Evolutionary conservation across 495 filamentous ascomycete genomes (phyloP).

Genomic region (Xylona heveae): DNA sequence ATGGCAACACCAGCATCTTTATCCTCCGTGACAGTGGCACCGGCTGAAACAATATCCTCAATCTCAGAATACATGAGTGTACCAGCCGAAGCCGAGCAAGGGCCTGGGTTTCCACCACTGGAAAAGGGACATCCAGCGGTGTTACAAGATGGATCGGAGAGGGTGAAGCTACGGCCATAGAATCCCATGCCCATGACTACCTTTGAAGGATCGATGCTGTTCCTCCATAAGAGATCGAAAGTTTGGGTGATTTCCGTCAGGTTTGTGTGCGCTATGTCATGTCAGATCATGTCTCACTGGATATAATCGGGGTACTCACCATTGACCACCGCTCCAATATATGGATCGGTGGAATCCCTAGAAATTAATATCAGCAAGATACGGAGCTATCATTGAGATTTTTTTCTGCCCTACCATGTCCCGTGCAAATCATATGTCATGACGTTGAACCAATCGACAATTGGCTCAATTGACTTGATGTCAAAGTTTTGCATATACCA

Average conservation of each 20-base stretch:
- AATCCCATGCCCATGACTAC: slow-evolving; percentile 28
- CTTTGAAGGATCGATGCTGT: slow-evolving; percentile 19
- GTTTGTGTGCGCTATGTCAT: slow-evolving; percentile 28
- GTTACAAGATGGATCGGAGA: slow-evolving; percentile 11
- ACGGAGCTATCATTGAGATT: slow-evolving; percentile 12
- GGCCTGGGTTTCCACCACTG: slow-evolving; percentile 8
- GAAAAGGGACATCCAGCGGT: slow-evolving; percentile 11
- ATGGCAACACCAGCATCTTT: too few relatives aligned
- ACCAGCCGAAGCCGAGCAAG: slow-evolving; percentile 11
- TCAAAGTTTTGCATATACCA: slow-evolving; percentile 35
- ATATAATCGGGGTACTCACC: too few relatives aligned
- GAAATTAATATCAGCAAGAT: too few relatives aligned
- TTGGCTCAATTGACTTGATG: slow-evolving; percentile 8
- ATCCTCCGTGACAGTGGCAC: too few relatives aligned
- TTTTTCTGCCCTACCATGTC: slow-evolving; percentile 11
- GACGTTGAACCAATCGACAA: slow-evolving; percentile 30
- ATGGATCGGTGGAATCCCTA: too few relatives aligned
- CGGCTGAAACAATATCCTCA: too few relatives aligned
- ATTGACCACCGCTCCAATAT: too few relatives aligned
- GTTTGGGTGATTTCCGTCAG: slow-evolving; percentile 30
- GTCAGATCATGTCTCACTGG: too few relatives aligned
- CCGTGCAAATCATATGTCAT: slow-evolving; percentile 32
- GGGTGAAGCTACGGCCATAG: slow-evolving; percentile 25
- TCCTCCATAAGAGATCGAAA: slow-evolving; percentile 29
- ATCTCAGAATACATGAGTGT: slow-evolving; percentile 13